Percentiles rank a stretch among this genome's conserved stretches.
Evolutionary conservation across 2,329 filamentous ascomycete species (phyloP).

Genomic region (Xylaria sp.): DNA sequence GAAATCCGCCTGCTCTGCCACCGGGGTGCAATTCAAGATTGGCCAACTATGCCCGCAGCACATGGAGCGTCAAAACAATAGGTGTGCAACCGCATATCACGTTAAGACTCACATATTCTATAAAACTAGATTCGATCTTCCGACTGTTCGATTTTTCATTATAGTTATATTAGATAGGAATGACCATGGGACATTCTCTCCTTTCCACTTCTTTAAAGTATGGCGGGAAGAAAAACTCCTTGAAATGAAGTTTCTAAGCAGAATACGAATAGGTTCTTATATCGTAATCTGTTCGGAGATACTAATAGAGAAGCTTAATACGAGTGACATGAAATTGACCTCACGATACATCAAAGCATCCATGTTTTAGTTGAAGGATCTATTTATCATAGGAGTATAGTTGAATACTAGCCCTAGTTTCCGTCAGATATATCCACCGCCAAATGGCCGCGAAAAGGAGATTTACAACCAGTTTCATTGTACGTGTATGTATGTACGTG

Average conservation of each 20-base stretch:
- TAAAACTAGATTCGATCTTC: not conserved
- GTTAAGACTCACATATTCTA: not conserved
- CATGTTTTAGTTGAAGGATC: not conserved
- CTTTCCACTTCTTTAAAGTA: not conserved
- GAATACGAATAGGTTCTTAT: not conserved
- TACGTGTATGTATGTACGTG: constrained; percentile 21
- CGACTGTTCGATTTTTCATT: not conserved
- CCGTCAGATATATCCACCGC: not conserved
- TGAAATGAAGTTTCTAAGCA: not conserved
- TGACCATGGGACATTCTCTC: not conserved
- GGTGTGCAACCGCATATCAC: not conserved
- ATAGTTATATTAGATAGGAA: not conserved
- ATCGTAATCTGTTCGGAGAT: not conserved
- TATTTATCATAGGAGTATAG: not conserved
- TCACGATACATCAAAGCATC: not conserved
- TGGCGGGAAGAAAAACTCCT: not conserved
- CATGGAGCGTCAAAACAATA: not conserved
- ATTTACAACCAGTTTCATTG: constrained; percentile 21
- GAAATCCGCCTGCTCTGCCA: not conserved
- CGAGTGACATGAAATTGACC: not conserved
- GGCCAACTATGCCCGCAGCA: not conserved
- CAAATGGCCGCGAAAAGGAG: constrained; percentile 1
- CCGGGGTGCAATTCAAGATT: not conserved
- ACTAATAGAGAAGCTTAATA: not conserved
- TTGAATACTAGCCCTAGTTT: not conserved